Evolutionary conservation across 805 yeast genomes (phyloP).

Genomic region (Starmerella riodocensis): DNA sequence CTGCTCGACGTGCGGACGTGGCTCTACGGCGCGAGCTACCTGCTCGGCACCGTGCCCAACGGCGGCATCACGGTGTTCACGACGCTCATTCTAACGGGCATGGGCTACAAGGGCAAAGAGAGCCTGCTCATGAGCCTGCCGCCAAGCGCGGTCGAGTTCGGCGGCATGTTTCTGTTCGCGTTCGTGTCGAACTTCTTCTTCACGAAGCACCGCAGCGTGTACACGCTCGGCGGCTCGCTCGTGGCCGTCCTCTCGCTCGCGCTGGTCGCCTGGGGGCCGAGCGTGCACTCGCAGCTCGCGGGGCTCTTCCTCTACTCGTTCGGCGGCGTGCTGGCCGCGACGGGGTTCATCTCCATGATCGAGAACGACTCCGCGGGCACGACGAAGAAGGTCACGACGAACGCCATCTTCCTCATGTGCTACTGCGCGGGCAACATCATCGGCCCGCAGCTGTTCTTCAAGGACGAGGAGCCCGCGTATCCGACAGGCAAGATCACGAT

Average conservation of each 20-base stretch:
- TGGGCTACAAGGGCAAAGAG: constrained; percentile 31
- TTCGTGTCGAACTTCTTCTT: constrained; percentile 7
- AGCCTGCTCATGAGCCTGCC: constrained; percentile 34
- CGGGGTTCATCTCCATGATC: constrained; percentile 20
- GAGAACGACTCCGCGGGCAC: constrained; percentile 43
- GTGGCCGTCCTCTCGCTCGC: constrained; percentile 10
- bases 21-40: constrained; percentile 33
- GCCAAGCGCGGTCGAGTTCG: constrained; percentile 34
- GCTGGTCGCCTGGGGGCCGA: constrained; percentile 21
- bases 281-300: constrained; percentile 11
- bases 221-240: constrained; percentile 8
- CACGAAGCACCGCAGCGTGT: constrained; percentile 9
- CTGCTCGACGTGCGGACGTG: constrained; percentile 39
- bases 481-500: constrained; percentile 43
- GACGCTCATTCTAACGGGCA: constrained; percentile 34
- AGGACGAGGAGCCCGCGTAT: constrained; percentile 47
- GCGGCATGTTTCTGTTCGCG: constrained; percentile 11
- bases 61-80: constrained; percentile 44
- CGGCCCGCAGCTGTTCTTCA: constrained; percentile 51
- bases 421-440: constrained; percentile 43
- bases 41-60: constrained; percentile 36
- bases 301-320: constrained; percentile 14
- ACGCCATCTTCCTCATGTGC: constrained; percentile 35
- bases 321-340: constrained; percentile 7
- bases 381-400: constrained; percentile 41